Evolutionary conservation across 164 flowering plant genomes (phyloP), one percentile per base, ranked within the genome.

Genomic region (Paratinospora sagittata): DNA sequence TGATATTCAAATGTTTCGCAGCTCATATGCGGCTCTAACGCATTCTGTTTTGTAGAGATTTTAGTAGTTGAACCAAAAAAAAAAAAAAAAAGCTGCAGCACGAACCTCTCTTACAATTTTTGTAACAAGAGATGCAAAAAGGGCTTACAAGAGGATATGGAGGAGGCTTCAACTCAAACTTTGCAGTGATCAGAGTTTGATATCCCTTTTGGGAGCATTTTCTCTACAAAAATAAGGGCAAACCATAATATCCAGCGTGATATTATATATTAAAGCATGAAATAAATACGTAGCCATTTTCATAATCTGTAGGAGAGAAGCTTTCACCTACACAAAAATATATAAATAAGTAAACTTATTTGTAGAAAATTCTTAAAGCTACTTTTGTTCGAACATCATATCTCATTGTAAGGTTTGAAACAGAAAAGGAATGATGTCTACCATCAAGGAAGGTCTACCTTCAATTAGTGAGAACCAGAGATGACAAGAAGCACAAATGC

Each of bases 21-120:
- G 83, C 98, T 91, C 97, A 94, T 88, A 74, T 91, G 86, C 69
- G 97, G 98, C 80, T 91, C 98, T 83, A 93, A 76, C 34, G 93
- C 87, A 85, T 84, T 72, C 98, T 94, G 63, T 30, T 62, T 67
- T 34, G 69, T 23, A 61, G n/a, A 33, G 39, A 75, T 30, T 1
- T 37, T 27, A 72, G 24, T n/a, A 45, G 19, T 16, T 6, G 65
- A 7, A 24, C 6, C n/a, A n/a, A n/a, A 0, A 8, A 67, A 60
- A 21, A 4, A 30, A 30, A 30, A 30, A 30, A 30, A 30, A 30
- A 30, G 34, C 34, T 5, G 27, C 63, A 52, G 19, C 34, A 47
- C 17, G 16, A 33, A 41, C 26, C 10, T 52, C 63, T 21, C 57
- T 11, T 8, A 16, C 62, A 49, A 55, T 34, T 16, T 57, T 8